Percentiles rank a stretch among this genome's conserved stretches.
These are phyloP conservation scores for Pichia occidentalis DNA, from an alignment of 805 yeast species.

Conservation along the genomic window DNA sequence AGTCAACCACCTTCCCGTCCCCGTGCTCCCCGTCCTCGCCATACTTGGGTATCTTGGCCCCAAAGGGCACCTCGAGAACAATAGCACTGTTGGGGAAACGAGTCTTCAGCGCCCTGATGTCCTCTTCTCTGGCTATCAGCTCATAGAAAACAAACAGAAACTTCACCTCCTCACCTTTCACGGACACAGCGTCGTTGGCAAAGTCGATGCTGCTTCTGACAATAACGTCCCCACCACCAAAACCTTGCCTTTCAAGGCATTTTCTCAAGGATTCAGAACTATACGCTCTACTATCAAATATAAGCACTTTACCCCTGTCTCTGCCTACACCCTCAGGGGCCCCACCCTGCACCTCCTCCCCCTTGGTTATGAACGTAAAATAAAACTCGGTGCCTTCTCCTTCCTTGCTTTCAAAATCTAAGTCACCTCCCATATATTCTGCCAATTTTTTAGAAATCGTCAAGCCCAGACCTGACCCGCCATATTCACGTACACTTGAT, in stretches of 20 bases:
- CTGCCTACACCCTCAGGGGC: background rate
- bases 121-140: background rate
- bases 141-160: conserved; percentile 3
- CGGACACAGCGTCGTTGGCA: background rate
- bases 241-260: conserved; percentile 31
- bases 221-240: background rate
- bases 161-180: background rate
- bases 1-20: background rate
- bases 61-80: conserved; percentile 6
- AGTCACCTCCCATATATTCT: conserved; percentile 58
- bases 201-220: too few relatives aligned
- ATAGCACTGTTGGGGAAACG: background rate
- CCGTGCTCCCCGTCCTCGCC: background rate
- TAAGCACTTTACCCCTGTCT: conserved; percentile 20
- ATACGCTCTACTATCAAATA: conserved; percentile 30
- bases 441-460: conserved; percentile 81
- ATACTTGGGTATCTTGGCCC: conserved; percentile 5
- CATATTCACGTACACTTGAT: conserved; percentile 42
- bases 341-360: conserved; percentile 3
- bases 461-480: conserved; percentile 69
- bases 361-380: conserved; percentile 32
- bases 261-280: conserved; percentile 30
- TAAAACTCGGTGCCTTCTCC: conserved; percentile 42
- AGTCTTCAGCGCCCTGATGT: background rate
- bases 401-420: conserved; percentile 39